These are phyloP conservation scores for Penicillium pancosmium DNA, from an alignment of 495 filamentous ascomycete genomes.

Conservation along the genomic window DNA sequence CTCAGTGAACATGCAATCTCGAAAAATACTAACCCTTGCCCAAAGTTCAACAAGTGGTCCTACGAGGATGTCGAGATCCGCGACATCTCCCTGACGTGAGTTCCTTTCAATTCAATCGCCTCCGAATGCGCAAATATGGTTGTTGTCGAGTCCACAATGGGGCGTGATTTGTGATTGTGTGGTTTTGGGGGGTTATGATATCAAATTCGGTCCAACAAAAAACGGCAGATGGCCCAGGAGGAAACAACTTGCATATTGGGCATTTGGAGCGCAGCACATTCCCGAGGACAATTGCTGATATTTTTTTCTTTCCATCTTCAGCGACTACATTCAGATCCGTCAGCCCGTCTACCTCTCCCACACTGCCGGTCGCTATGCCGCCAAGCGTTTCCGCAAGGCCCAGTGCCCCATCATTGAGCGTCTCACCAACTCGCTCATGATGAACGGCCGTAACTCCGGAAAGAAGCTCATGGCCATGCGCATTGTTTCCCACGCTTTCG, in stretches of 20 bases:
- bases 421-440: conserved; percentile 99
- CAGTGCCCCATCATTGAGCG: conserved; percentile 99
- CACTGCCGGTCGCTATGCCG: conserved; percentile 97
- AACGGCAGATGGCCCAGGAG: neutral
- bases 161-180: neutral
- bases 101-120: conserved; percentile 27
- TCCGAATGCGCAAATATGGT: conserved; percentile 1
- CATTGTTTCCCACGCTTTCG: conserved; percentile 98
- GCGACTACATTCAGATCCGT: conserved; percentile 99
- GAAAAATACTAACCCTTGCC: conserved; percentile 4
- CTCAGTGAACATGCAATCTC: neutral
- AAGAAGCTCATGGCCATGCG: conserved; percentile 99
- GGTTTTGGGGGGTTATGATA: neutral
- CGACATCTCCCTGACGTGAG: conserved; percentile 99
- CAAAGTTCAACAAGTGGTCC: conserved; percentile 84
- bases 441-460: conserved; percentile 99
- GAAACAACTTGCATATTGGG: neutral
- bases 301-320: conserved; percentile 36
- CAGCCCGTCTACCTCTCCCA: conserved; percentile 97
- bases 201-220: conserved; percentile 5
- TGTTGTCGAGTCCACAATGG: neutral
- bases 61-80: conserved; percentile 99
- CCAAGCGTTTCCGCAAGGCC: conserved; percentile 99
- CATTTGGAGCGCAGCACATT: conserved; percentile 3
- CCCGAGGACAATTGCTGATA: conserved; percentile 19